Conservation (phyloP, 345 rosid species). For the Hibiscus mutabilis region DNA sequence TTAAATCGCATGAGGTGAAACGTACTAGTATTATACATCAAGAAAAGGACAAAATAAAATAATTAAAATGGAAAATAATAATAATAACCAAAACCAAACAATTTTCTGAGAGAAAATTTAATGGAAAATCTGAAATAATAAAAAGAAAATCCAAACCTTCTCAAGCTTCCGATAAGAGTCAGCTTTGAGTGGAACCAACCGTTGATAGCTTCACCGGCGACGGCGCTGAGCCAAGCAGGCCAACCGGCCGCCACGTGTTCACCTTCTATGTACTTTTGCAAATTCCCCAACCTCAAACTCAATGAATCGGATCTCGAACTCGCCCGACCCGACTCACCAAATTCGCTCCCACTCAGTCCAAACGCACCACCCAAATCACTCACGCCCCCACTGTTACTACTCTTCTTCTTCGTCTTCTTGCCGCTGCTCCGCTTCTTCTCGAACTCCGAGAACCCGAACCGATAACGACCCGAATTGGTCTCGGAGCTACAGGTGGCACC, state of each 20-base stretch:
- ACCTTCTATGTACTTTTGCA: constrained; percentile 67
- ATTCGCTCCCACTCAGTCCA: constrained; percentile 50
- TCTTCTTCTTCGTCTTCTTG: constrained; percentile 17
- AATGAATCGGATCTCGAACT: constrained; percentile 64
- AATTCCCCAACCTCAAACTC: constrained; percentile 71
- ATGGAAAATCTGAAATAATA: neutral
- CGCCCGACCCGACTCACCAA: constrained; percentile 67
- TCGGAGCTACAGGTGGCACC: constrained; percentile 6
- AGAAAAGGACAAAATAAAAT: constrained; percentile 12
- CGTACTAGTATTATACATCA: too few species aligned
- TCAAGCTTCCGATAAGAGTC: constrained; percentile 86
- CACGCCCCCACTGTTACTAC: constrained; percentile 25
- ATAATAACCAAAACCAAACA: neutral
- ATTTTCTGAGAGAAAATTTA: constrained; percentile 1
- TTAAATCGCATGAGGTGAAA: too few species aligned
- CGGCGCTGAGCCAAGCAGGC: constrained; percentile 98
- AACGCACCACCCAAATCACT: constrained; percentile 16
- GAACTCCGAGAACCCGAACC: constrained; percentile 13
- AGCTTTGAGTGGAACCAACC: constrained; percentile 86
- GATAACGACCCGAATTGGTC: constrained; percentile 25
- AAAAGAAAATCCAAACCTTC: constrained; percentile 43
- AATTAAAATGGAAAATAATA: neutral
- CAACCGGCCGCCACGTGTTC: constrained; percentile 99
- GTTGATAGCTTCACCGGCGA: constrained; percentile 90
- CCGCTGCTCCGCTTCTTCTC: constrained; percentile 28